Evolutionary conservation across 192 early-diverging fungal genomes (phyloP).

Genomic region (Coemansia sp.): DNA sequence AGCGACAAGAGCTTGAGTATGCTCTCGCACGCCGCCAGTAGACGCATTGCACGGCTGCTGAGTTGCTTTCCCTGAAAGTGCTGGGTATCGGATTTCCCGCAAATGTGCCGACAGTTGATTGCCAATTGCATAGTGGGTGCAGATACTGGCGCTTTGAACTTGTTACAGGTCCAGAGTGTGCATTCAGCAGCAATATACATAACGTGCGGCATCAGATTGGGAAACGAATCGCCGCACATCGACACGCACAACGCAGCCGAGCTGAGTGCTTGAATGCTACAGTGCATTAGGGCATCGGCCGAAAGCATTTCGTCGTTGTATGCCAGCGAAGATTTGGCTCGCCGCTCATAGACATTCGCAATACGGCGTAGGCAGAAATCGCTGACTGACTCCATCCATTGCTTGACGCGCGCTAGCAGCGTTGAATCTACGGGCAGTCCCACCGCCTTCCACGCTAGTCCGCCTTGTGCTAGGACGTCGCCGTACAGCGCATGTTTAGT

Average conservation of each 20-base stretch:
- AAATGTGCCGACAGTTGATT: neutral
- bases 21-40: conserved; percentile 34
- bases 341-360: conserved; percentile 33
- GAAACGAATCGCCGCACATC: conserved; percentile 34
- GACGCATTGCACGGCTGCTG: conserved; percentile 41
- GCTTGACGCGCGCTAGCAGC: conserved; percentile 32
- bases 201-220: conserved; percentile 25
- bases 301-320: conserved; percentile 33
- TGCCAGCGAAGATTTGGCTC: conserved; percentile 39
- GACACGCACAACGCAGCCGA: conserved; percentile 27
- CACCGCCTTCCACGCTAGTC: conserved; percentile 44
- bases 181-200: conserved; percentile 46
- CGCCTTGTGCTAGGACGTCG: conserved; percentile 37
- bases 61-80: conserved; percentile 22
- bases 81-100: neutral
- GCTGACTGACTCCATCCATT: conserved; percentile 32
- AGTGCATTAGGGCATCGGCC: conserved; percentile 22
- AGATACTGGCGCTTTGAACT: conserved; percentile 8
- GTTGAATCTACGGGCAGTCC: conserved; percentile 40
- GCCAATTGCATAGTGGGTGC: neutral
- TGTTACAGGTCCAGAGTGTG: conserved; percentile 30
- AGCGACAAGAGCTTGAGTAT: conserved; percentile 37
- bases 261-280: conserved; percentile 38
- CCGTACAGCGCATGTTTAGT: conserved; percentile 30
- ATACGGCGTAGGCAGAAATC: conserved; percentile 35